Conservation (phyloP, 2,329 filamentous ascomycete species). For the Alternaria gansuensis region DNA sequence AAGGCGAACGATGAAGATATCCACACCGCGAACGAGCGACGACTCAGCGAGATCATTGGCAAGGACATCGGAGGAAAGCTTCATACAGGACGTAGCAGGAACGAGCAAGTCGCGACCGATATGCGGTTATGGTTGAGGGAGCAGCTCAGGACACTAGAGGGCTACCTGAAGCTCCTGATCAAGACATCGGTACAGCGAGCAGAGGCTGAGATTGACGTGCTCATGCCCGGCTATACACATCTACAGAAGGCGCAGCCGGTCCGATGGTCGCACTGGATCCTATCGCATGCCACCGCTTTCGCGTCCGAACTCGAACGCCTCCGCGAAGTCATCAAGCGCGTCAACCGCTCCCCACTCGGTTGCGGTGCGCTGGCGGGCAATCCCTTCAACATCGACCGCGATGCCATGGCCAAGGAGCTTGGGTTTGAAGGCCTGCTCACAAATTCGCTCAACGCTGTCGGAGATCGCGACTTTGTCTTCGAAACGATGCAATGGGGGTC, state of each 20-base stretch:
- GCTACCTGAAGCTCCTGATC: conserved; percentile 73
- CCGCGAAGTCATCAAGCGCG: conserved; percentile 74
- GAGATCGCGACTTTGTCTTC: conserved; percentile 81
- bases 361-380: conserved; percentile 83
- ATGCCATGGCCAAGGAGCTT: conserved; percentile 79
- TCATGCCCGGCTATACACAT: conserved; percentile 92
- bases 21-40: conserved; percentile 64
- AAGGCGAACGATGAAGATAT: conserved; percentile 63
- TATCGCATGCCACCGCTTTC: conserved; percentile 78
- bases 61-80: conserved; percentile 87
- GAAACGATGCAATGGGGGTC: conserved; percentile 83
- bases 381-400: conserved; percentile 81
- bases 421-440: conserved; percentile 78
- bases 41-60: conserved; percentile 81
- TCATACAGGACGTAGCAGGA: conserved; percentile 85
- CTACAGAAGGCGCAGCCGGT: conserved; percentile 84
- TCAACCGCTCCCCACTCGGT: conserved; percentile 76
- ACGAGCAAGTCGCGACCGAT: conserved; percentile 89
- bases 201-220: conserved; percentile 75
- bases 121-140: conserved; percentile 90
- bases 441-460: conserved; percentile 80
- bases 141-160: conserved; percentile 74
- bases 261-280: conserved; percentile 82
- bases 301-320: conserved; percentile 78
- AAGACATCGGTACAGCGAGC: conserved; percentile 73